Conservation (phyloP, 192 early-diverging fungal genomes). For the Coemansia sp. region DNA sequence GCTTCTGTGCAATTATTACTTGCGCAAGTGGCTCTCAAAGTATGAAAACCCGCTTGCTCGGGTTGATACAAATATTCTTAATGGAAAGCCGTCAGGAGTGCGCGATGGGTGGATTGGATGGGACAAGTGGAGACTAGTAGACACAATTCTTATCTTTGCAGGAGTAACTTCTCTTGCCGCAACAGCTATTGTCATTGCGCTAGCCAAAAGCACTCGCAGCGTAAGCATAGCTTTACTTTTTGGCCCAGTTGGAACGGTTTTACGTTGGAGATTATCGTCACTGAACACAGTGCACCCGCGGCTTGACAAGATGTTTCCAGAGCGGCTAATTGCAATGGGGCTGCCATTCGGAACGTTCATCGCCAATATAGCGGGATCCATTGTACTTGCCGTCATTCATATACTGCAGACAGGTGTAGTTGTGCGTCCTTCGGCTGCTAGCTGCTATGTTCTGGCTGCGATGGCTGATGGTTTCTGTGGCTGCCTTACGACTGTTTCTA, state of each 20-base stretch:
- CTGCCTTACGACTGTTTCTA: slow-evolving; percentile 69
- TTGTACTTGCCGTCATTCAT: slow-evolving; percentile 26
- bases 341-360: slow-evolving; percentile 48
- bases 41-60: slow-evolving; percentile 7
- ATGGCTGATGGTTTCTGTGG: slow-evolving; percentile 62
- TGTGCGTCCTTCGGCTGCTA: slow-evolving; percentile 25
- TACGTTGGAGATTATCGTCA: slow-evolving; percentile 42
- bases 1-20: slow-evolving; percentile 4
- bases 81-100: background rate
- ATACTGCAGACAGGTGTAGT: slow-evolving; percentile 37
- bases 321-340: background rate
- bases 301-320: slow-evolving; percentile 1
- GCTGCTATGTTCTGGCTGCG: slow-evolving; percentile 42
- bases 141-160: slow-evolving; percentile 13
- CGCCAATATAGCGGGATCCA: slow-evolving; percentile 39
- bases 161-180: slow-evolving; percentile 14
- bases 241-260: slow-evolving; percentile 33
- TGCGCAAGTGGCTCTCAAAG: background rate
- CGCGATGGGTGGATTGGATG: slow-evolving; percentile 33
- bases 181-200: slow-evolving; percentile 15
- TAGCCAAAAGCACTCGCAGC: slow-evolving; percentile 28
- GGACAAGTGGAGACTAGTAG: slow-evolving; percentile 24
- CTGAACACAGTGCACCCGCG: slow-evolving; percentile 17
- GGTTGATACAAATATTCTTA: slow-evolving; percentile 22
- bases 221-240: slow-evolving; percentile 42